These are phyloP conservation scores for Phytophthora parvispora DNA, from an alignment of 352 stramenopile genomes.

Conservation along the genomic window DNA sequence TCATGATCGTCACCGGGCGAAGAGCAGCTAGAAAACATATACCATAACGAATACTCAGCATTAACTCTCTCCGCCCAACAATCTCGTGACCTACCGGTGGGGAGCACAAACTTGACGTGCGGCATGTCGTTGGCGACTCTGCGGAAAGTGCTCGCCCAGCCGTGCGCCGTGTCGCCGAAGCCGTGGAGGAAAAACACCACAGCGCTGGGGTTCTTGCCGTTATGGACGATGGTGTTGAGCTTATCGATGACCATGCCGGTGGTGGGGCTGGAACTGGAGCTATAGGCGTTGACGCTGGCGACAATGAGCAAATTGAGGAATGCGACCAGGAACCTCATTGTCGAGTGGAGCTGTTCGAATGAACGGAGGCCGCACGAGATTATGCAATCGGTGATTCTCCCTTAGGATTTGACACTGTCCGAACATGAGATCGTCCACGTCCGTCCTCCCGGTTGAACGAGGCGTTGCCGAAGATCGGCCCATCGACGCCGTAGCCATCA, in stretches of 20 bases:
- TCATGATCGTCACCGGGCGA: too few species aligned
- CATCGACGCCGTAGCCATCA: too few species aligned
- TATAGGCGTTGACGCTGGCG: conserved; percentile 9
- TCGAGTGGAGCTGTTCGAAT: too few species aligned
- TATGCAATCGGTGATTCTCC: too few species aligned
- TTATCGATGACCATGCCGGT: conserved; percentile 36
- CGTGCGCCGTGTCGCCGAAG: conserved; percentile 92
- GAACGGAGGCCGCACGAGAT: too few species aligned
- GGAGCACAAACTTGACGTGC: conserved; percentile 83
- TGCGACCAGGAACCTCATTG: neutral
- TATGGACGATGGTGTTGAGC: conserved; percentile 40
- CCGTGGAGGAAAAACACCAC: conserved; percentile 87
- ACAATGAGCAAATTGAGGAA: neutral
- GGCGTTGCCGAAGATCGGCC: too few species aligned
- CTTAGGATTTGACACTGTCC: too few species aligned
- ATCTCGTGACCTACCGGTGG: conserved; percentile 23
- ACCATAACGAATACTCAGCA: neutral
- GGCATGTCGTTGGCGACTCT: conserved; percentile 61
- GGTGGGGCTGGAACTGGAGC: neutral
- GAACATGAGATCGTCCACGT: too few species aligned
- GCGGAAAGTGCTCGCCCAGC: conserved; percentile 74
- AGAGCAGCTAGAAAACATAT: too few species aligned
- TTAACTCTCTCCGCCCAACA: neutral
- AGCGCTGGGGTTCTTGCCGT: conserved; percentile 25
- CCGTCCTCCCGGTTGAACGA: too few species aligned